Evolutionary conservation across 345 rosid species (phyloP).

Genomic region (Rubroshorea leprosula): DNA sequence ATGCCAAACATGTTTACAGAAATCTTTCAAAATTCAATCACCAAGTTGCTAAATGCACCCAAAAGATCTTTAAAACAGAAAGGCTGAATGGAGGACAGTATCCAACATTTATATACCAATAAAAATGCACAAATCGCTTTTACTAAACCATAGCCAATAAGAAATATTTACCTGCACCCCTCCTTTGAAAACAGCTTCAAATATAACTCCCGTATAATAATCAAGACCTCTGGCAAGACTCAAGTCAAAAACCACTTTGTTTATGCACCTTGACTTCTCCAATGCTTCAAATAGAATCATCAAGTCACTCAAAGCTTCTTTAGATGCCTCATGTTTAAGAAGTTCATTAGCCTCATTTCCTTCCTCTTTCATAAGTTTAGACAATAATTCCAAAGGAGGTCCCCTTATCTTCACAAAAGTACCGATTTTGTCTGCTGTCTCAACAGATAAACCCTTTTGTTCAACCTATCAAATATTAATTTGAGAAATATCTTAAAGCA

Average conservation of each 20-base stretch:
- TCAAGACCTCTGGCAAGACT: conserved; percentile 99
- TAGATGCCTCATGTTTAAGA: conserved; percentile 50
- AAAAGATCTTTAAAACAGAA: too few species aligned
- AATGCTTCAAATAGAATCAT: conserved; percentile 78
- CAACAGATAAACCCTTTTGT: conserved; percentile 70
- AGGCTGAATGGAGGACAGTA: neutral
- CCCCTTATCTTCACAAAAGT: conserved; percentile 75
- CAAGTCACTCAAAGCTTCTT: conserved; percentile 66
- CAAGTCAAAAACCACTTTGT: conserved; percentile 83
- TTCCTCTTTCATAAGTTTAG: conserved; percentile 44
- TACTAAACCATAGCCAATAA: neutral
- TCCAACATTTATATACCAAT: too few species aligned
- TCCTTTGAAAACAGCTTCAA: conserved; percentile 82
- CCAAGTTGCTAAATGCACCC: too few species aligned
- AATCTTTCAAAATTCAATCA: too few species aligned
- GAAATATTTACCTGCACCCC: conserved; percentile 59
- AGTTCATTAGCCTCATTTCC: conserved; percentile 61
- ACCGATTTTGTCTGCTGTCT: conserved; percentile 76
- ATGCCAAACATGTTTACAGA: too few species aligned
- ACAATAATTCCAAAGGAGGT: conserved; percentile 50
- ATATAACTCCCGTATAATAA: conserved; percentile 94
- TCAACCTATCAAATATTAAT: conserved; percentile 47
- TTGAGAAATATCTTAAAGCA: neutral
- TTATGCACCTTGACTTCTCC: conserved; percentile 62
- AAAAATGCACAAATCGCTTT: too few species aligned